Conservation (phyloP, 352 stramenopile genomes). For the Phytophthora fragariae region DNA sequence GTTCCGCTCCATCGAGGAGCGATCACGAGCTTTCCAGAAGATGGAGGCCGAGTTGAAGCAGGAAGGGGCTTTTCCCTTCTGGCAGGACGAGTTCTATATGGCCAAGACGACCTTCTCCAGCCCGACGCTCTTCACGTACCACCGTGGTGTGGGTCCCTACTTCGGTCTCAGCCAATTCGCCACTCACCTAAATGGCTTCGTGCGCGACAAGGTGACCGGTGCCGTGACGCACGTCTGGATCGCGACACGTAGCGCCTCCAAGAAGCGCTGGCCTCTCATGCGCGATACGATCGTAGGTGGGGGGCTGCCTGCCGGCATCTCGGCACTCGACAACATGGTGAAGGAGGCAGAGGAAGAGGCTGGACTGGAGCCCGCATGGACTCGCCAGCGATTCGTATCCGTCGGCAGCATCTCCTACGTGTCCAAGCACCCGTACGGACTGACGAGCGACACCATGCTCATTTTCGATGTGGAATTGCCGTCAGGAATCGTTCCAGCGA, state of each 20-base stretch:
- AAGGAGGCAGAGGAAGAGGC: conserved; percentile 78
- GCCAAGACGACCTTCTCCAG: conserved; percentile 56
- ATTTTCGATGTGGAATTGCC: conserved; percentile 73
- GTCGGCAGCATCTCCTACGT: conserved; percentile 67
- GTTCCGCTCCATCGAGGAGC: conserved; percentile 41
- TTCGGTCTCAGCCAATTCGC: conserved; percentile 77
- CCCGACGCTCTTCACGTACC: conserved; percentile 62
- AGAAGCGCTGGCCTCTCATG: conserved; percentile 59
- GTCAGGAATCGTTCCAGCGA: conserved; percentile 40
- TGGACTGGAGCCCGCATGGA: conserved; percentile 51
- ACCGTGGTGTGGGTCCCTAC: conserved; percentile 65
- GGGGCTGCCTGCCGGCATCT: conserved; percentile 57
- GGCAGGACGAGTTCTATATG: conserved; percentile 72
- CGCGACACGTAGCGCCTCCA: conserved; percentile 56
- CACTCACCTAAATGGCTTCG: conserved; percentile 78
- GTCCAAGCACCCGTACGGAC: conserved; percentile 58
- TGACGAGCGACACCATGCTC: conserved; percentile 79
- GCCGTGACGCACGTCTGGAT: conserved; percentile 68
- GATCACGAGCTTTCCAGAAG: conserved; percentile 54
- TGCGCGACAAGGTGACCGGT: conserved; percentile 38
- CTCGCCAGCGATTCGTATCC: conserved; percentile 39
- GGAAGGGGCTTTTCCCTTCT: conserved; percentile 58
- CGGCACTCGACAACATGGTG: conserved; percentile 73
- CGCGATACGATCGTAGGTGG: conserved; percentile 74
- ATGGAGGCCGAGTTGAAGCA: conserved; percentile 52